Evolutionary conservation across 2,329 filamentous ascomycete species (phyloP).

Genomic region (Penicillium sp.): DNA sequence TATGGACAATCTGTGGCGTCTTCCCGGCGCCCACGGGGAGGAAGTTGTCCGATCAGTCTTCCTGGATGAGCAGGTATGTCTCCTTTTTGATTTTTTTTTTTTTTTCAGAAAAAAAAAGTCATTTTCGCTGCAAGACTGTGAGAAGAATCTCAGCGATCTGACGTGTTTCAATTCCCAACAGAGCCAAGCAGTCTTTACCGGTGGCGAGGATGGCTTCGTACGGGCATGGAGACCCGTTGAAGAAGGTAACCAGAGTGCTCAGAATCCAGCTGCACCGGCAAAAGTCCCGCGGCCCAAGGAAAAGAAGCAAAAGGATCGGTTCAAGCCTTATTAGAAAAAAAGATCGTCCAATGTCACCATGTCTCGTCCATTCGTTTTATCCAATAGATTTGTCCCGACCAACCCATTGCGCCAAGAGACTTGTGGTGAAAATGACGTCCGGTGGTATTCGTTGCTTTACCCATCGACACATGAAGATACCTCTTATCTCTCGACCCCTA

Average conservation of each 20-base stretch:
- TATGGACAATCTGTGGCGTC: conserved; percentile 34
- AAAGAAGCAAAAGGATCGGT: conserved; percentile 36
- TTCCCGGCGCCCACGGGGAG: conserved; percentile 45
- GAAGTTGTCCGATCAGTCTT: conserved; percentile 44
- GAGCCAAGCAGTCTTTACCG: conserved; percentile 39
- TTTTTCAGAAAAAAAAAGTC: background rate
- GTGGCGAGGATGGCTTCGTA: conserved; percentile 42
- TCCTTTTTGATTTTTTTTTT: too few relatives aligned
- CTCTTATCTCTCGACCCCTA: too few relatives aligned
- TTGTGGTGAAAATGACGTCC: too few relatives aligned
- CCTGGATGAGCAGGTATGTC: conserved; percentile 40
- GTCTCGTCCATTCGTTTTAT: too few relatives aligned
- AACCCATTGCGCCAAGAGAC: too few relatives aligned
- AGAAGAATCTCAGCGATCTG: background rate
- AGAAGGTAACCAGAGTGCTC: conserved; percentile 10
- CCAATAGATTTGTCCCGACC: too few relatives aligned
- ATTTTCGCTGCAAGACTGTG: background rate
- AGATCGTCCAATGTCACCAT: too few relatives aligned
- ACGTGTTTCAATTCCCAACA: conserved; percentile 12
- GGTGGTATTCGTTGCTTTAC: too few relatives aligned
- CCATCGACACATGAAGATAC: too few relatives aligned
- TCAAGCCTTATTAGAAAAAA: conserved; percentile 31
- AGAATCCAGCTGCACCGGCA: conserved; percentile 13
- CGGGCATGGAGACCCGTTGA: conserved; percentile 34
- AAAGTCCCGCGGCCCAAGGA: conserved; percentile 27